A percentile compares a stretch with the other conserved stretches of the same genome.
Evolutionary conservation across 768 basidiomycete species (phyloP).

Genomic region (Scleroderma citrinum): DNA sequence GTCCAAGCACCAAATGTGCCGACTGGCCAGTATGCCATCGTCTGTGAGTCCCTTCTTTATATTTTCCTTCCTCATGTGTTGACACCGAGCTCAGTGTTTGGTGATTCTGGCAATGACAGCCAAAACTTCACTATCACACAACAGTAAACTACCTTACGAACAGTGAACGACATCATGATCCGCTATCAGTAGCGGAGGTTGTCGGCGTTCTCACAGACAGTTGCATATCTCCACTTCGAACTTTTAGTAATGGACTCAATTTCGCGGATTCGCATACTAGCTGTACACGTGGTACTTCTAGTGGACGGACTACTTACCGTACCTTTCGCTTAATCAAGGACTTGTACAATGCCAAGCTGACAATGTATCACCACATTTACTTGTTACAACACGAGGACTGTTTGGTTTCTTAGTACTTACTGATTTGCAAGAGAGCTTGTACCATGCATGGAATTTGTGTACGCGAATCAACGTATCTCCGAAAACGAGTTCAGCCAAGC

Average conservation of each 20-base stretch:
- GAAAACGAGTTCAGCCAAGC: no score
- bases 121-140: slow-evolving; percentile 20
- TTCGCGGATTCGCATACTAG: not conserved
- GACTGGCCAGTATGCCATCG: slow-evolving; percentile 28
- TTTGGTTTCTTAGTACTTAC: no score
- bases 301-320: not conserved
- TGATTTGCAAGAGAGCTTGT: no score
- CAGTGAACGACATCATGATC: not conserved
- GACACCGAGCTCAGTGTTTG: slow-evolving; percentile 21
- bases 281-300: not conserved
- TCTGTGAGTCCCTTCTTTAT: slow-evolving; percentile 17
- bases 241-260: not conserved
- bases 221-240: not conserved
- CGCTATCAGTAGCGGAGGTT: not conserved
- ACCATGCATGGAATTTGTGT: no score
- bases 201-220: not conserved
- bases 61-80: slow-evolving; percentile 3
- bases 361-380: no score
- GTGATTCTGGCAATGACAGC: slow-evolving; percentile 29
- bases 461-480: no score
- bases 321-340: not conserved
- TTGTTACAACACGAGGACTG: no score
- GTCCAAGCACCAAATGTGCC: slow-evolving; percentile 26
- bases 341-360: no score
- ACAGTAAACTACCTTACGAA: not conserved